Evolutionary conservation across 2,329 filamentous ascomycete genomes (phyloP).

Genomic region (Fusarium anguioides): DNA sequence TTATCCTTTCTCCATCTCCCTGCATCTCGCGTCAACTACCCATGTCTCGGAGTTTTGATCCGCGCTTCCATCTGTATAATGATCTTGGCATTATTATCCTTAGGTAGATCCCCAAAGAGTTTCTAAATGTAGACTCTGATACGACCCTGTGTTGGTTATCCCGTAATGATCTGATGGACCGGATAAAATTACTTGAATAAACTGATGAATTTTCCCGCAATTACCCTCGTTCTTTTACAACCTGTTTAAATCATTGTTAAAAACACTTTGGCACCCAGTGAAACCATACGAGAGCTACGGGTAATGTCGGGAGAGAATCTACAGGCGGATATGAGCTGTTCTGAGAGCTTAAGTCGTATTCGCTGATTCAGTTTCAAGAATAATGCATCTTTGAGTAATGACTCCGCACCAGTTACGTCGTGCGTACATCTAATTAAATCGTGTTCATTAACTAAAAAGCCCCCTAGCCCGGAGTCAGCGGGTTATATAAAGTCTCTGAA

Average conservation of each 20-base stretch:
- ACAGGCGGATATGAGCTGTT: not conserved
- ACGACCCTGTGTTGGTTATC: not conserved
- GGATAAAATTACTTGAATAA: no score
- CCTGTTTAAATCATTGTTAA: no score
- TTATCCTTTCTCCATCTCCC: no score
- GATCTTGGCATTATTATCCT: no score
- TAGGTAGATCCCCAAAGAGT: not conserved
- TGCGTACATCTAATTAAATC: not conserved
- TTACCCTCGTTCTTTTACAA: no score
- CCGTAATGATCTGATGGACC: not conserved
- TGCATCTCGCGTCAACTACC: no score
- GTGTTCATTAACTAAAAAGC: not conserved
- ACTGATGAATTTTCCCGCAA: not conserved
- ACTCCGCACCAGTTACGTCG: not conserved
- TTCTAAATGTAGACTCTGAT: not conserved
- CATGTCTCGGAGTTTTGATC: no score
- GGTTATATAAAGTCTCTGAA: slow-evolving; percentile 4
- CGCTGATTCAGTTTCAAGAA: not conserved
- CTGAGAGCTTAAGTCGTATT: fast-evolving
- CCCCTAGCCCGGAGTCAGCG: not conserved
- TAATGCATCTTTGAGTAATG: not conserved
- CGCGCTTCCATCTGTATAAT: no score
- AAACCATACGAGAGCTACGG: no score
- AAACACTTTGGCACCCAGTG: no score
- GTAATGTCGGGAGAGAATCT: no score